These are phyloP conservation scores for Apophysomyces variabilis DNA, from an alignment of 371 early-diverging fungal genomes.

Conservation along the genomic window DNA sequence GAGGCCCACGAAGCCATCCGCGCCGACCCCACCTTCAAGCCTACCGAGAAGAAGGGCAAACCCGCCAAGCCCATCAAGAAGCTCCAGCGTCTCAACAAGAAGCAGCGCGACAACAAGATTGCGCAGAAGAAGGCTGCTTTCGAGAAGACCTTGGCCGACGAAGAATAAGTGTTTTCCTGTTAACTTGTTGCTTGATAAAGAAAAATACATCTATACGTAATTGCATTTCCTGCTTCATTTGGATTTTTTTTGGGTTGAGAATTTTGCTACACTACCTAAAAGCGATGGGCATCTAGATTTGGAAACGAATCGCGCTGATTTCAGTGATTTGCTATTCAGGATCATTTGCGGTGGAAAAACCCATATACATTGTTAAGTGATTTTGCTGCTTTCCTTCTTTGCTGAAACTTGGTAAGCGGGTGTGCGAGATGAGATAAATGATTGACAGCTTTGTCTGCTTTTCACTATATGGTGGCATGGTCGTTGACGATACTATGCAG, in stretches of 20 bases:
- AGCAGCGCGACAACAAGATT: constrained; percentile 89
- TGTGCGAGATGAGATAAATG: too few relatives aligned
- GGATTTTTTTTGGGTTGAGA: neutral
- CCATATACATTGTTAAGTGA: too few relatives aligned
- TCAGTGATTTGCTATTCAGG: neutral
- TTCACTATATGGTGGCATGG: too few relatives aligned
- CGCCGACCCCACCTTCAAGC: constrained; percentile 79
- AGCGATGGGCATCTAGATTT: too few relatives aligned
- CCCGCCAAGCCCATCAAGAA: constrained; percentile 66
- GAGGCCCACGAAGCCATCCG: constrained; percentile 96
- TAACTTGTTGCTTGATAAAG: constrained; percentile 12
- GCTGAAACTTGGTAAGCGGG: too few relatives aligned
- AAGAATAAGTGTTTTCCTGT: constrained; percentile 14
- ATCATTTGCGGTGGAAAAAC: too few relatives aligned
- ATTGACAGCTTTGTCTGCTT: too few relatives aligned
- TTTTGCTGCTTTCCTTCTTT: too few relatives aligned
- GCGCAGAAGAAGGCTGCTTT: constrained; percentile 91
- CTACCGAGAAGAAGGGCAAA: constrained; percentile 73
- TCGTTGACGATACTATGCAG: too few relatives aligned
- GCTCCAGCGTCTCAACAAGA: constrained; percentile 80
- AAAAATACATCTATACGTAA: neutral
- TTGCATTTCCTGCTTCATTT: neutral
- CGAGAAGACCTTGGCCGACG: constrained; percentile 40
- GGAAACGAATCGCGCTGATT: neutral
- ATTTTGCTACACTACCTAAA: neutral